Percentiles rank a stretch among this genome's conserved stretches.
Conservation (phyloP, 345 rosid genomes). For the Eucalyptus pumila region DNA sequence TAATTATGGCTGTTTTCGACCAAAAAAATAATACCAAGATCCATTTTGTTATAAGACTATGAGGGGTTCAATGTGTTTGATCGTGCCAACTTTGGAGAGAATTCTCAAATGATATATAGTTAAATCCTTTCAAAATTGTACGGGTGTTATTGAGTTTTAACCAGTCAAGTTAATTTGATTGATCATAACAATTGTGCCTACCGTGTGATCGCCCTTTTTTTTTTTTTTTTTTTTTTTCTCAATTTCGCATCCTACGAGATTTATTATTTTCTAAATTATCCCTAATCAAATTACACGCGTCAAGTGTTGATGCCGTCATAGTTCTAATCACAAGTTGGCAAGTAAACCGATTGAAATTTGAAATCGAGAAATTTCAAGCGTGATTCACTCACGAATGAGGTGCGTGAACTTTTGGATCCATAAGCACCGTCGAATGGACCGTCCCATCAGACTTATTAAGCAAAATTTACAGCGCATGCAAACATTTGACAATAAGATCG, state of each 20-base stretch:
- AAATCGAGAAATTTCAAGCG: background rate
- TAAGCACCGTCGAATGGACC: background rate
- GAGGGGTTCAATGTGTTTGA: background rate
- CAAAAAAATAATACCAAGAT: background rate
- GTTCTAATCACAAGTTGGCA: background rate
- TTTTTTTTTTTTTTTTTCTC: too few species aligned
- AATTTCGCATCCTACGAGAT: accelerated
- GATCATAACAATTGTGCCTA: background rate
- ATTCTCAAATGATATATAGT: background rate
- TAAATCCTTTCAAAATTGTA: background rate
- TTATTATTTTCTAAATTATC: background rate
- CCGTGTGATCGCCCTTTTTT: accelerated
- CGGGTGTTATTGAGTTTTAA: background rate
- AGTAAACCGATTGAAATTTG: background rate
- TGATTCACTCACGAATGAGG: background rate
- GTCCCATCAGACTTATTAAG: background rate
- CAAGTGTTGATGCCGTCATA: background rate
- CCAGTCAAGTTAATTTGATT: too few species aligned
- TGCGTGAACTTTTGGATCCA: background rate
- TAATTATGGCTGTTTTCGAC: too few species aligned
- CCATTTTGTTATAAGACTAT: background rate
- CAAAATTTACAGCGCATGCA: background rate
- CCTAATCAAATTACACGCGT: background rate
- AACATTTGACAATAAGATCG: background rate
- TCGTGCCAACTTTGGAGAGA: accelerated